Evolutionary conservation across 345 rosid genomes (phyloP).

Genomic region (Eucalyptus regnans): DNA sequence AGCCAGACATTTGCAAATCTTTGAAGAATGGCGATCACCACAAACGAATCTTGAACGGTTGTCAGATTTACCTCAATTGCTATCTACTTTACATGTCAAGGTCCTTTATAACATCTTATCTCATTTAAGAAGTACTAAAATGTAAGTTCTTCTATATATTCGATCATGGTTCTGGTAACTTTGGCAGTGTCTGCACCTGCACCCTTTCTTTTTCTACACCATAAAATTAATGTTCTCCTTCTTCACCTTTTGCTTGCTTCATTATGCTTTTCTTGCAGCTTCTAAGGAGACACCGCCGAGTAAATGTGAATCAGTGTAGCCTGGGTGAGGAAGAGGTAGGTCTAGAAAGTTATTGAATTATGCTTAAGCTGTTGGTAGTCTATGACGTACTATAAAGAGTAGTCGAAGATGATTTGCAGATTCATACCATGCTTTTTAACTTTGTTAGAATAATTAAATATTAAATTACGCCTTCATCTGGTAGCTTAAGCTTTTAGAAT

Average conservation of each 20-base stretch:
- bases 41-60: neutral
- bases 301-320: conserved; percentile 36
- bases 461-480: too few relatives aligned
- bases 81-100: neutral
- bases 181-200: neutral
- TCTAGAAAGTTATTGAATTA: neutral
- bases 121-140: neutral
- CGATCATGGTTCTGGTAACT: neutral
- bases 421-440: neutral
- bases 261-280: conserved; percentile 18
- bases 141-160: neutral
- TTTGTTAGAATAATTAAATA: too few relatives aligned
- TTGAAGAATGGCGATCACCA: neutral
- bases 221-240: neutral
- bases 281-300: conserved; percentile 54
- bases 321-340: conserved; percentile 52
- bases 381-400: neutral
- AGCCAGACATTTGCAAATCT: neutral
- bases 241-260: neutral
- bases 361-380: neutral
- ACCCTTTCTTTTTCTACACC: neutral
- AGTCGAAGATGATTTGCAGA: neutral
- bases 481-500: too few relatives aligned
- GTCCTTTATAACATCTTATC: neutral
- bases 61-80: neutral